Conservation (phyloP, 2,329 filamentous ascomycete genomes). For the Trichoderma atrobrunneum region DNA sequence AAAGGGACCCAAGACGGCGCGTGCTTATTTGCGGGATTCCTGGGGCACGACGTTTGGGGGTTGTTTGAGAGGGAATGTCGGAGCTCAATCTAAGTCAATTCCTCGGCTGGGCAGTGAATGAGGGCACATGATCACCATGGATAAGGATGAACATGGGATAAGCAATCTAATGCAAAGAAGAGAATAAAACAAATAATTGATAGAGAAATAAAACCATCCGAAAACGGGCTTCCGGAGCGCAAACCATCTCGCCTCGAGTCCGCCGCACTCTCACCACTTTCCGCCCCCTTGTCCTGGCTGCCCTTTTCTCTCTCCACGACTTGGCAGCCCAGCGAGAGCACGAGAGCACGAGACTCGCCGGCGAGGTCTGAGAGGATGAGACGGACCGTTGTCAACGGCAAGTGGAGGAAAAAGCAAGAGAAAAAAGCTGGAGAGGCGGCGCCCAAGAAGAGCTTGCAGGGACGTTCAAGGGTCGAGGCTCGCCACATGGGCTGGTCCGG, state of each 20-base stretch:
- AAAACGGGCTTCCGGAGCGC: background rate
- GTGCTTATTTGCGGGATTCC: background rate
- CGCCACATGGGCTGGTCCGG: slow-evolving; percentile 35
- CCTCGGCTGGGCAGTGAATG: background rate
- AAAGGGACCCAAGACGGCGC: background rate
- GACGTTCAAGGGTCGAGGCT: background rate
- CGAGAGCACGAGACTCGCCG: slow-evolving; percentile 15
- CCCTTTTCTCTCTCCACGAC: background rate
- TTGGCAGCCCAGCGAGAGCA: background rate
- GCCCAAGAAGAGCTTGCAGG: slow-evolving; percentile 10
- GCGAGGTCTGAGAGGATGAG: slow-evolving; percentile 16
- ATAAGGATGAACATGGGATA: background rate
- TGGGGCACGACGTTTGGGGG: background rate
- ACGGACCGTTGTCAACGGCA: background rate
- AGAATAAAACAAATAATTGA: background rate
- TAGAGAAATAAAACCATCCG: background rate
- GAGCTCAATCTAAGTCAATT: background rate
- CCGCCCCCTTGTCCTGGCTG: background rate
- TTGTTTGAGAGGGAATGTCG: background rate
- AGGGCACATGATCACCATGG: background rate
- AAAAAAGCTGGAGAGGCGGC: background rate
- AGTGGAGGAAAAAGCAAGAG: background rate
- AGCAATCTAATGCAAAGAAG: background rate
- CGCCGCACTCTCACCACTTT: background rate
- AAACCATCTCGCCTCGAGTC: background rate